These are phyloP conservation scores for Ramularia collo-cygni DNA, from an alignment of 2,329 filamentous ascomycete species.

Conservation along the genomic window DNA sequence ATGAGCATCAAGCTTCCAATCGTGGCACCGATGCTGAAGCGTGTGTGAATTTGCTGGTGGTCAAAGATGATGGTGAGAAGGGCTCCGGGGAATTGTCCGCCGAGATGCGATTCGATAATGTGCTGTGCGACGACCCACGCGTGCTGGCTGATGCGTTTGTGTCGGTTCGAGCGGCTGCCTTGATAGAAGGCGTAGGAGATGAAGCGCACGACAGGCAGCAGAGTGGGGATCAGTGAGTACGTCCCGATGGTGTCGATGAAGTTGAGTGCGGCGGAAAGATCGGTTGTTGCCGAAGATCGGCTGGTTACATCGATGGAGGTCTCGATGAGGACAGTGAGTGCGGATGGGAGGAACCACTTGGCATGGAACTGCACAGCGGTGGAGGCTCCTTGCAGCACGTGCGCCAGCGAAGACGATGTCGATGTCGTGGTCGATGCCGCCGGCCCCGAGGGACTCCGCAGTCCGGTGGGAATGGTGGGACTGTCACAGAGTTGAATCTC, in stretches of 20 bases:
- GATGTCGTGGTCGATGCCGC: not conserved
- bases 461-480: conserved; percentile 1
- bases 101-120: conserved; percentile 26
- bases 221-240: conserved; percentile 22
- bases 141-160: conserved; percentile 21
- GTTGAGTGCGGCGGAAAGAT: conserved; percentile 23
- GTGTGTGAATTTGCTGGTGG: conserved; percentile 13
- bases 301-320: conserved; percentile 21
- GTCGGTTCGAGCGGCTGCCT: conserved; percentile 24
- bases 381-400: conserved; percentile 19
- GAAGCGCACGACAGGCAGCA: conserved; percentile 22
- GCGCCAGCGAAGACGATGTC: conserved; percentile 9
- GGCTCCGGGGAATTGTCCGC: conserved; percentile 20
- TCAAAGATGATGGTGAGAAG: conserved; percentile 21
- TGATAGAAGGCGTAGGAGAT: conserved; percentile 27
- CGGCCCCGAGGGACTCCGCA: conserved; percentile 3
- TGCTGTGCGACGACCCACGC: conserved; percentile 24
- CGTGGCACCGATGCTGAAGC: conserved; percentile 19
- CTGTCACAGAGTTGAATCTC: conserved; percentile 11
- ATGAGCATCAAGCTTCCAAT: conserved; percentile 28
- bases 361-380: conserved; percentile 25
- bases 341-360: conserved; percentile 27
- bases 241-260: conserved; percentile 27
- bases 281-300: conserved; percentile 23
- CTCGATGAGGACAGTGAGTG: conserved; percentile 19